Evolutionary conservation across 768 basidiomycete genomes (phyloP), one percentile per base, ranked within the genome.

Genomic region (Auricularia sp.): DNA sequence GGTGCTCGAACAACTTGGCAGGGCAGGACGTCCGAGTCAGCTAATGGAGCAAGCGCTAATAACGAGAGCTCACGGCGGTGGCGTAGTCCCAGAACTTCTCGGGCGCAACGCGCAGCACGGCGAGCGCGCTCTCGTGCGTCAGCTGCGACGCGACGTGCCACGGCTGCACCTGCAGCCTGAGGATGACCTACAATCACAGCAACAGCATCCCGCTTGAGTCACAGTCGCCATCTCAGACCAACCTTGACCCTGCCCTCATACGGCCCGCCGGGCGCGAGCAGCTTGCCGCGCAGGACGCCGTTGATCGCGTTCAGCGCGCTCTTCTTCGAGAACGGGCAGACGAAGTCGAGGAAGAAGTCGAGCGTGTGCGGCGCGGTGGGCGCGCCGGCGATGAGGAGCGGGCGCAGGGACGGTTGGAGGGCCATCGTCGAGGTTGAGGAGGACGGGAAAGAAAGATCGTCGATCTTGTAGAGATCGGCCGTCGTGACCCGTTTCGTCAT

Each of bases 261-360:
- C 71, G 81, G 80, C 7, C 88, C 89, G 11, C 70, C 71, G 51
- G 65, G 58, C 34, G 64, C 67, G 44, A 33, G 81, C 82, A 24
- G 78, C 70, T 16, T 77, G 78, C 61, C 92, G 71, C 79, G 83
- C 36, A 92, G 75, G 61, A 87, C 77, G 8, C 67, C 75, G 64
- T 91, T 83, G 63, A 92, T 82, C 24, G 81, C 78, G 35, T 79
- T 74, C 10, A 85, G 77, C 58, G 63, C 65, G 10, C 54, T 64
- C 62, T 56, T 67, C 45, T 61, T 66, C 36, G 69, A 68, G 80
- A 79, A 93, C 1, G 91, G 91, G 69, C 92, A 94, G 69, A 92
- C 89, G 73, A 90, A 92, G 75, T 93, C 92, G 77, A 92, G 73
- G 75, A 90, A 93, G 65, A 92, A 75, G 65, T 94, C 92, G 62